Conservation (phyloP, 495 filamentous ascomycete genomes). For the Daldinia caldariorum region DNA sequence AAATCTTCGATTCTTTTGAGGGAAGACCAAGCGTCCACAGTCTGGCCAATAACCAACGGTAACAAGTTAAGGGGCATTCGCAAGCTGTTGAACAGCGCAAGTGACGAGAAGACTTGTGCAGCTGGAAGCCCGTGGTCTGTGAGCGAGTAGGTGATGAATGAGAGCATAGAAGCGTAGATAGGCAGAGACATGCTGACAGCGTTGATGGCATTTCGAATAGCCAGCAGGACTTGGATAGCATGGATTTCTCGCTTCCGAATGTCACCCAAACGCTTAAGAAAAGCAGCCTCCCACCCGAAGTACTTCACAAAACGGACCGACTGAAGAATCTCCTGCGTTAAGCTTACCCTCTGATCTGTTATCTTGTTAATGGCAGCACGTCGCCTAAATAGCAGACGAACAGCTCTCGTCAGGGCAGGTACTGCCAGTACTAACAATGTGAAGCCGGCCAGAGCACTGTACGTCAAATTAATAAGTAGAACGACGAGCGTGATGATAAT, state of each 20-base stretch:
- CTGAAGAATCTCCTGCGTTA: conserved; percentile 93
- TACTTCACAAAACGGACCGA: conserved; percentile 94
- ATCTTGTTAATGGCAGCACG: conserved; percentile 86
- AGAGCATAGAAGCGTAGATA: conserved; percentile 91
- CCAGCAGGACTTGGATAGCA: conserved; percentile 79
- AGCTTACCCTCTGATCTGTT: conserved; percentile 87
- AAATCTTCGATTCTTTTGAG: conserved; percentile 87
- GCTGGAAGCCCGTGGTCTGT: conserved; percentile 75
- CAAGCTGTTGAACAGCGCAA: conserved; percentile 91
- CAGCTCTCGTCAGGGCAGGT: conserved; percentile 76
- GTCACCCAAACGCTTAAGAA: conserved; percentile 76
- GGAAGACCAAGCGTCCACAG: conserved; percentile 88
- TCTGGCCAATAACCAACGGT: conserved; percentile 86
- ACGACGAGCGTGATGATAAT: conserved; percentile 80
- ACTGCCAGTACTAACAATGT: conserved; percentile 80
- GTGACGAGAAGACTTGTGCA: conserved; percentile 86
- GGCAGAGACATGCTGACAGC: conserved; percentile 79
- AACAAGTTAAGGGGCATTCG: conserved; percentile 89
- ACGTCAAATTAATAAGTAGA: conserved; percentile 83
- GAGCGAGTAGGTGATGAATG: conserved; percentile 92
- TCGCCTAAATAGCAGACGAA: conserved; percentile 74
- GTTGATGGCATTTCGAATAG: conserved; percentile 84
- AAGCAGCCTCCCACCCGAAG: conserved; percentile 93
- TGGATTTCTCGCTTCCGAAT: conserved; percentile 79
- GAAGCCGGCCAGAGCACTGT: conserved; percentile 89